Evolutionary conservation across 179 eudicot species (phyloP), one percentile per base, ranked within the genome.

Genomic region (Beta corolliflora): DNA sequence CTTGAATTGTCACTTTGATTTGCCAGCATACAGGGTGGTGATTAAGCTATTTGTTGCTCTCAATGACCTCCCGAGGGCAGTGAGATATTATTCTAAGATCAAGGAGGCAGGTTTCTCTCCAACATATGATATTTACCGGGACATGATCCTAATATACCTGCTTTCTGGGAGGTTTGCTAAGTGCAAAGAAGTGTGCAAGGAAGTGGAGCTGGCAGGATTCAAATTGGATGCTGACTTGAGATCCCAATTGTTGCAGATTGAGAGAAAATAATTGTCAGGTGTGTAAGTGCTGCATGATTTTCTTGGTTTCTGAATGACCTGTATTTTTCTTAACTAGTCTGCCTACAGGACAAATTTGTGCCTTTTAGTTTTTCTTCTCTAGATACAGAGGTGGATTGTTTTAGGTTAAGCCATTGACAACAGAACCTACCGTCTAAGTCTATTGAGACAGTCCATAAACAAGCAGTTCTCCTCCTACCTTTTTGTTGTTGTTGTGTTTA

Each of bases 71-170:
- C 79, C 97, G 12, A 90, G 99, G 84, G 87, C 94, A 64, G 91
- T 78, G 74, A 89, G 94, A 70, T 95, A 94, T 67, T 95, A 90
- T 77, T 83, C 94, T 13, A 95, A 91, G 81, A 86, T 95, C 11
- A 94, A 94, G 88, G 99, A 92, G 61, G 95, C 93, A 11, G 94
- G 98, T 73, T 91, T 95, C 80, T 83, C 87, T 83, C 97, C 98
- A 64, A 87, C 94, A 25, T 94, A 88, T 84, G 98, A 91, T 81
- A 80, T 95, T 29, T 95, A 93, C 73, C 82, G 88, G 78, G 88
- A 87, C 19, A 74, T 92, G 85, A 89, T 92, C 59, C 53, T 75
- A 50, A 79, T 91, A n/a, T 91, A 91, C 77, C 63, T 86, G 80
- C 89, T 79, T 80, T 89, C 84, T 81, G 96, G 98, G 72, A 89